Percentiles rank a stretch among this genome's conserved stretches.
Evolutionary conservation across 768 basidiomycete species (phyloP).

Genomic region (Boletus rufocinnamomeus): DNA sequence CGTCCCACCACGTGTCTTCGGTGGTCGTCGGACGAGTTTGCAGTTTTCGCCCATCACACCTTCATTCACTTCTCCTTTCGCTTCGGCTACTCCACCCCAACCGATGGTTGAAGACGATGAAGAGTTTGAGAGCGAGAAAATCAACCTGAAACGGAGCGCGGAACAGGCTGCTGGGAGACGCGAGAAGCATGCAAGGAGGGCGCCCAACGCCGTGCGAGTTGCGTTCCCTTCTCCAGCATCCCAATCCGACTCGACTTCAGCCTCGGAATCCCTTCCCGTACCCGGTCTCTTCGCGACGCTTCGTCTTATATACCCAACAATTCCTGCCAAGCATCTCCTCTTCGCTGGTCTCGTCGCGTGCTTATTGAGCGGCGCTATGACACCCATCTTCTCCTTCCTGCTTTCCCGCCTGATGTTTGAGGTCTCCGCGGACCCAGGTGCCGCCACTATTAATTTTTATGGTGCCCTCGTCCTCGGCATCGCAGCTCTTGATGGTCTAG

Average conservation of each 20-base stretch:
- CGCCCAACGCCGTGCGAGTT: background rate
- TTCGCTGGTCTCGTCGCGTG: conserved; percentile 70
- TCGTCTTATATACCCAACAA: conserved; percentile 60
- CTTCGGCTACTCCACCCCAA: conserved; percentile 1
- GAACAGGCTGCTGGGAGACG: conserved; percentile 40
- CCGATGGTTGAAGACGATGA: conserved; percentile 39
- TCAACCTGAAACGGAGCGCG: conserved; percentile 41
- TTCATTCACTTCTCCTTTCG: conserved; percentile 34
- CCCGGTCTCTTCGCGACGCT: conserved; percentile 42
- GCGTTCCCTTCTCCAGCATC: conserved; percentile 9
- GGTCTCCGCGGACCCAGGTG: conserved; percentile 68
- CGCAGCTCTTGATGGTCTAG: conserved; percentile 73
- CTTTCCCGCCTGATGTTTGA: conserved; percentile 80
- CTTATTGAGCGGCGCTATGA: conserved; percentile 77
- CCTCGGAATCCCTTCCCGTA: background rate
- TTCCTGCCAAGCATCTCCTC: conserved; percentile 75
- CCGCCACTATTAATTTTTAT: conserved; percentile 66
- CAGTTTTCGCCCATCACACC: conserved; percentile 65
- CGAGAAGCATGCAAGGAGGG: conserved; percentile 30
- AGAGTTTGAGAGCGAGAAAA: conserved; percentile 49
- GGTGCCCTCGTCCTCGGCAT: conserved; percentile 73
- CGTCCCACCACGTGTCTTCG: conserved; percentile 33
- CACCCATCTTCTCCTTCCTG: conserved; percentile 89
- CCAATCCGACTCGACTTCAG: background rate
- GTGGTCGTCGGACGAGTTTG: conserved; percentile 47